These are phyloP conservation scores for Verticillium alfalfae DNA, from an alignment of 2,329 filamentous ascomycete species.

Conservation along the genomic window DNA sequence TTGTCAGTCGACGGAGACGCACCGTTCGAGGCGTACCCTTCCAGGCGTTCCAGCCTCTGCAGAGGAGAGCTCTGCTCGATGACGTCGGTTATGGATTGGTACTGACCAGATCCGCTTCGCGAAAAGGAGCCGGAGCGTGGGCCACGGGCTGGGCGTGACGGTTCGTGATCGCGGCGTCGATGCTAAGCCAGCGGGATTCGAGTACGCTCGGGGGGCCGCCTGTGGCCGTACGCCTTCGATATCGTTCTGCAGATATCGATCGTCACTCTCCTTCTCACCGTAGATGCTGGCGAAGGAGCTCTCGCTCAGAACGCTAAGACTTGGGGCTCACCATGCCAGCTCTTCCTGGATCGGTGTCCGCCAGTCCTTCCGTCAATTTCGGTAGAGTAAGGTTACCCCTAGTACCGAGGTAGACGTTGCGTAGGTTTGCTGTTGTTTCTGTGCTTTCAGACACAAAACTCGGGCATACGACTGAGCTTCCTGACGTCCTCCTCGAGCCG, in stretches of 20 bases:
- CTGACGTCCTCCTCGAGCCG: slow-evolving; percentile 24
- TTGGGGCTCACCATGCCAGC: slow-evolving; percentile 50
- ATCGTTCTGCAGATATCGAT: not conserved
- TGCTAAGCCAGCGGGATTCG: not conserved
- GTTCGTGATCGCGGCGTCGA: slow-evolving; percentile 1
- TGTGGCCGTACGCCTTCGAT: not conserved
- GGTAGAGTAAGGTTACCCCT: slow-evolving; percentile 46
- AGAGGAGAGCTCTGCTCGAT: slow-evolving; percentile 41
- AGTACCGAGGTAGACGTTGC: slow-evolving; percentile 51
- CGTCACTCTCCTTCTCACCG: slow-evolving; percentile 33
- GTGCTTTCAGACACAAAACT: slow-evolving; percentile 58
- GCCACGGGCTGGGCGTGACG: slow-evolving; percentile 15
- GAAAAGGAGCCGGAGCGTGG: slow-evolving; percentile 23
- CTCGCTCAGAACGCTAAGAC: slow-evolving; percentile 60
- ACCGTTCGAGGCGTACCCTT: slow-evolving; percentile 18
- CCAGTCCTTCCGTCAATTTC: slow-evolving; percentile 33
- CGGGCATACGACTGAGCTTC: slow-evolving; percentile 52
- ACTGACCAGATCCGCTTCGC: slow-evolving; percentile 24
- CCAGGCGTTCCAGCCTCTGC: slow-evolving; percentile 42
- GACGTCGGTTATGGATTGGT: slow-evolving; percentile 40
- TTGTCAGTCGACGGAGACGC: slow-evolving; percentile 22
- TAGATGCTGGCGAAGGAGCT: slow-evolving; percentile 64
- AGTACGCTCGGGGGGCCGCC: not conserved
- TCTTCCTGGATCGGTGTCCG: slow-evolving; percentile 20
- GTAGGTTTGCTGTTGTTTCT: slow-evolving; percentile 54